These are phyloP conservation scores for Seiridium cupressi DNA, from an alignment of 2,329 filamentous ascomycete species.

Conservation along the genomic window DNA sequence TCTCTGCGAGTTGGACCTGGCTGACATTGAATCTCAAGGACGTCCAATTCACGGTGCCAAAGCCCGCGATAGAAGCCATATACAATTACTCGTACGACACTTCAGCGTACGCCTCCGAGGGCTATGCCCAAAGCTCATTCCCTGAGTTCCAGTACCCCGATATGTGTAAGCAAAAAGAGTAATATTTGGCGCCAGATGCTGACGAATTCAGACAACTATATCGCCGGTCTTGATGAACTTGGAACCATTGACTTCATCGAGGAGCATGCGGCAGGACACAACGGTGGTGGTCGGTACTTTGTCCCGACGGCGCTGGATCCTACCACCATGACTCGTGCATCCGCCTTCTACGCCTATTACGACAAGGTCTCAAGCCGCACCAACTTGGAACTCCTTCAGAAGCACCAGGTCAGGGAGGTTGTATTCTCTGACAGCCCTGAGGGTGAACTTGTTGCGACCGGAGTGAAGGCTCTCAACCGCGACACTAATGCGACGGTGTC, in stretches of 20 bases:
- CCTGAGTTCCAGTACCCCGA: conserved; percentile 5
- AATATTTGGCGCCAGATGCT: background rate
- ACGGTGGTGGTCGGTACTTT: background rate
- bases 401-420: background rate
- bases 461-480: background rate
- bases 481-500: conserved; percentile 6
- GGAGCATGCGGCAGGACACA: background rate
- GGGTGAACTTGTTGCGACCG: background rate
- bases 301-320: background rate
- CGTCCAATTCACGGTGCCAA: background rate
- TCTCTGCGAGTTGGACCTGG: background rate
- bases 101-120: conserved; percentile 1
- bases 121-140: background rate
- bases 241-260: background rate
- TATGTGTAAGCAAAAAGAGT: background rate
- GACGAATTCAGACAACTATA: background rate
- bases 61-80: background rate
- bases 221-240: conserved; percentile 1
- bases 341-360: conserved; percentile 1
- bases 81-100: conserved; percentile 4
- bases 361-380: background rate
- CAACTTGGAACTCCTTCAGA: background rate
- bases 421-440: background rate
- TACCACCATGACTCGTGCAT: background rate
- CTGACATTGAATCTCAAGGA: background rate